Evolutionary conservation across 192 early-diverging fungal genomes (phyloP), one percentile per base, ranked within the genome.

Genomic region (Haplosporangium gracile): DNA sequence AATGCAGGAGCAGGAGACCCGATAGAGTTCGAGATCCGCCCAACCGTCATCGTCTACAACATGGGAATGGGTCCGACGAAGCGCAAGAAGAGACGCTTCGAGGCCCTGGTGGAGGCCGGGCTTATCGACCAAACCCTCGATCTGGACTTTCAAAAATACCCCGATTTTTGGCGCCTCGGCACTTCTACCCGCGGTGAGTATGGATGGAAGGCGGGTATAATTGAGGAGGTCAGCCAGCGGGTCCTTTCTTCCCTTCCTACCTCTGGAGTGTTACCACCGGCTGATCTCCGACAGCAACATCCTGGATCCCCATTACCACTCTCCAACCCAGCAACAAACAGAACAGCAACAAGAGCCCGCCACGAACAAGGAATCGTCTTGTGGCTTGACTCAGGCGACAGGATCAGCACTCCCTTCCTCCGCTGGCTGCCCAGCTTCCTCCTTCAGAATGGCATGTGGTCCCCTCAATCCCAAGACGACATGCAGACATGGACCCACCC

Each of bases 201-300:
- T 68, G 91, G 87, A 22, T 92, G 91, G 91, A 92, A 92, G 63
- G 82, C 88, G 1, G 91, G 88, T 0, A 91, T 91, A 10, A 68
- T 90, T 1, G 75, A 89, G 2, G 88, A 92, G 75, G 82, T 88
- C 75, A 73, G 53, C 32, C 70, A 77, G 47, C 76, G 80, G 47
- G 9, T 82, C 36, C 51, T 74, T 16, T n/a, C 49, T 15, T 10
- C 34, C 68, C 7, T 42, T 77, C 38, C 40, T 75, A 11, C 55
- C 74, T n/a, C 83, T 72, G 29, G 26, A 39, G 11, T 22, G 0
- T 26, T 40, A 4, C 71, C 71, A 11, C 71, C 24, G 4, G 43
- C 42, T 9, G 40, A 43, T 20, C 39, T 45, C 9, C 20, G 26
- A 29, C 71, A 40, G 26, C 40, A 72, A n/a, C 43, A 24, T 7